Conservation (phyloP, 1,284 basidiomycete species). For the Puccinia coronata region DNA sequence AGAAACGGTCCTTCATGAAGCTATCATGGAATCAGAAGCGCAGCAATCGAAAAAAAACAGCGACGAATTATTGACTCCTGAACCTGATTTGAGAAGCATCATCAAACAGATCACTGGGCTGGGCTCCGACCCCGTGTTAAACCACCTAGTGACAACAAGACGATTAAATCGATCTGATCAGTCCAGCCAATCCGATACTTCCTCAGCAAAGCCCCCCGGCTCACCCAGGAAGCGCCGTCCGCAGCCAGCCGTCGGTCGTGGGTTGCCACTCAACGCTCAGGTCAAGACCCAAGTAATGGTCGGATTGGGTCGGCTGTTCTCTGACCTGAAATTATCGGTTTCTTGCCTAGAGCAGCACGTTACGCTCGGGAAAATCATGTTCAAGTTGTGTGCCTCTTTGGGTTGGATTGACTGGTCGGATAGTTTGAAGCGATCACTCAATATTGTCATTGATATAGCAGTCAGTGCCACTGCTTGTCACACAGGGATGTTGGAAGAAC, state of each 20-base stretch:
- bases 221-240: conserved; percentile 35
- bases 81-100: conserved; percentile 20
- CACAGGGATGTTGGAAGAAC: conserved; percentile 10
- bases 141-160: background rate
- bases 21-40: conserved; percentile 23
- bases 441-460: background rate
- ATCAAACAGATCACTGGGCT: conserved; percentile 10
- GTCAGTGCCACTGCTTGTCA: background rate
- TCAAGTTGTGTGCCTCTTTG: conserved; percentile 25
- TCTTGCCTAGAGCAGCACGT: conserved; percentile 25
- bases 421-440: conserved; percentile 26
- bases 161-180: background rate
- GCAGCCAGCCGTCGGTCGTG: background rate
- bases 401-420: conserved; percentile 49
- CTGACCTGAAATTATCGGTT: conserved; percentile 35
- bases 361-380: conserved; percentile 27
- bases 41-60: background rate
- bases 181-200: background rate
- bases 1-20: conserved; percentile 29
- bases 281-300: conserved; percentile 43
- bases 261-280: conserved; percentile 13
- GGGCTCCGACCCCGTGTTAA: conserved; percentile 32
- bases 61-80: background rate
- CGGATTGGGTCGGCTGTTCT: conserved; percentile 34
- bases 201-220: conserved; percentile 13